Base-by-base conservation (phyloP, 2,329 filamentous ascomycete genomes). In the Pseudogymnoascus sp. region DNA sequence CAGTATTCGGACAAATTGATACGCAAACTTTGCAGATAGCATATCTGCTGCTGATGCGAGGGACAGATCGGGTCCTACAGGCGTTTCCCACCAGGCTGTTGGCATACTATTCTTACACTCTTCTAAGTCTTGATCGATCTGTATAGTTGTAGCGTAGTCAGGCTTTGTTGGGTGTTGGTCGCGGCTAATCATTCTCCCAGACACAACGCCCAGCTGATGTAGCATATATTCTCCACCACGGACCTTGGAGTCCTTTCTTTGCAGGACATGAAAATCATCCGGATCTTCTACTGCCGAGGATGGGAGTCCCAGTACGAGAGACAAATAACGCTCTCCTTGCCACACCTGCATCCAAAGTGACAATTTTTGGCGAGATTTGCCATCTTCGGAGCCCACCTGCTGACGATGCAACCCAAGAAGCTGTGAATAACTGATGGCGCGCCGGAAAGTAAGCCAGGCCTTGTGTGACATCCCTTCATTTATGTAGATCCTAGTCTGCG, bases 391-490 rank as follows among this genome's bases (percentile, higher is more conserved):
- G 8, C 57, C 63, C 29, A 68, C 65, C 3, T 60, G 50, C 33
- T 71, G 70, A 8, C 74, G 68, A 63, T 80, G 75, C 33, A 77
- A 74, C 64, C 81, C 79, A 1, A 82, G 77, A 1, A 84, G 71
- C 63, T 84, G 75, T 5, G 77, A 77, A 62, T 79, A 77, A 66
- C 78, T 79, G 39, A 84, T 72, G 3, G 77, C 82, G 40, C 78
- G 75, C 10, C 82, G 77, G 40, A 75, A 75, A 7, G 76, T 69
- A 4, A 82, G 71, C 83, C 82, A 85, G 0, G 79, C 77, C 64
- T 78, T 76, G 36, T 80, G 77, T 9, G 83, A 81, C 41, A 79
- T 77, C 2, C 82, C 83, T 63, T 81, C 77, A 62, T 83, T 80
- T 59, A 81, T 72, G 64, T 81, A 79, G 64, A 80, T 76, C 66